Percentiles rank a stretch among this genome's conserved stretches.
phyloP scores from a whole-genome alignment of 2,329 filamentous ascomycete genomes.

The Amesomyces nigricolor region DNA sequence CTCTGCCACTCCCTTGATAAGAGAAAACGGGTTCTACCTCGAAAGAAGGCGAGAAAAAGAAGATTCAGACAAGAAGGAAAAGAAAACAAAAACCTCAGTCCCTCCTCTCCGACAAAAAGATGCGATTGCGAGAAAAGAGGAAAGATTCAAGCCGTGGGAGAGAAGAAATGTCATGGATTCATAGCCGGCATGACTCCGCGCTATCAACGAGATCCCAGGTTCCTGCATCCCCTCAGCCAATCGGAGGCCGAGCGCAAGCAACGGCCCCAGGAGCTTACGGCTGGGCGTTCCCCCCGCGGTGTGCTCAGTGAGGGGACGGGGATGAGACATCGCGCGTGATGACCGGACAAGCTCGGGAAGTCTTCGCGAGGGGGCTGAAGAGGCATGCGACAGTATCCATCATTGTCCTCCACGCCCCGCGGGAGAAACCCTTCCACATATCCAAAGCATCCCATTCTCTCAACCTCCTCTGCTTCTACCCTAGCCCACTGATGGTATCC shows the following conservation, averaged over 20 bases:
- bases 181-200: constrained; percentile 21
- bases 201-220: not conserved
- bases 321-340: no score
- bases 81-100: not conserved
- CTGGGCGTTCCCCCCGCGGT: not conserved
- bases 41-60: not conserved
- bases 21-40: no score
- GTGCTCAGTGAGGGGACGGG: not conserved
- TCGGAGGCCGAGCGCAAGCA: constrained; percentile 24
- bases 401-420: no score
- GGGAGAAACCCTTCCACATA: not conserved
- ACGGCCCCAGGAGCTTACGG: constrained; percentile 6
- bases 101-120: not conserved
- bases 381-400: no score
- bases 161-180: constrained; percentile 5
- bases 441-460: not conserved
- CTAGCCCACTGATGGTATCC: constrained; percentile 28
- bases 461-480: constrained; percentile 27
- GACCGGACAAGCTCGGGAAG: no score
- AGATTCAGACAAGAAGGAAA: not conserved
- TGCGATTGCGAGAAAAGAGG: not conserved
- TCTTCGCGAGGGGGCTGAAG: no score
- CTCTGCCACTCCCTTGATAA: no score
- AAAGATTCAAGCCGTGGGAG: not conserved
- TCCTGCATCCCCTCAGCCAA: constrained; percentile 23